Percentiles rank a stretch among this genome's conserved stretches.
These are phyloP conservation scores for Asparagopsis taxiformis DNA, from an alignment of 31 red algal genomes.

Conservation along the genomic window DNA sequence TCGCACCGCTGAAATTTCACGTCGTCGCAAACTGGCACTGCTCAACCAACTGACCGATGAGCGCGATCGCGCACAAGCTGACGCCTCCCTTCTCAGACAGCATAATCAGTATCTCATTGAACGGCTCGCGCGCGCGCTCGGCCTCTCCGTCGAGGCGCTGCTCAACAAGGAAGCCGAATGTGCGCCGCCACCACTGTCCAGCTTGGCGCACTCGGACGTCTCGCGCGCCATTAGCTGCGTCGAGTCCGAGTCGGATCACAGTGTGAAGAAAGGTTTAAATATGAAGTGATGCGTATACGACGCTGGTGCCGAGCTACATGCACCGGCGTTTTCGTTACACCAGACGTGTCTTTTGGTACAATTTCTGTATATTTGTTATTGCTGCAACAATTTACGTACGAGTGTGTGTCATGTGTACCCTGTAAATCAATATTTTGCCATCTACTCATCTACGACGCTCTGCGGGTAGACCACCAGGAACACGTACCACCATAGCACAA, in stretches of 20 bases:
- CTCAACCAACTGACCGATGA: conserved; percentile 16
- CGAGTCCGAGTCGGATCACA: conserved; percentile 3
- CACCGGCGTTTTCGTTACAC: no score
- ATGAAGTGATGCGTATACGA: neutral
- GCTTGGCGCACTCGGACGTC: conserved; percentile 9
- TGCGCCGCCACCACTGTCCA: neutral
- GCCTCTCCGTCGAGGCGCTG: neutral
- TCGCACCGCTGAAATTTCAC: conserved; percentile 64
- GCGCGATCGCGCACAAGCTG: conserved; percentile 14
- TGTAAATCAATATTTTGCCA: no score
- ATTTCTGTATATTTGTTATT: no score
- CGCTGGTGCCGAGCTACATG: no score
- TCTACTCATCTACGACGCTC: conserved; percentile 11
- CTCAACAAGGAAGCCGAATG: neutral
- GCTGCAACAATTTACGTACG: no score
- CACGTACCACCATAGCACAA: conserved; percentile 66
- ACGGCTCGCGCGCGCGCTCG: conserved; percentile 8
- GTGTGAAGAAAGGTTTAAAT: neutral
- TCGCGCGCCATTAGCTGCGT: conserved; percentile 5
- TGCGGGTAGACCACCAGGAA: conserved; percentile 55
- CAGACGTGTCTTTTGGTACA: no score
- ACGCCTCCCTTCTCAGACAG: neutral
- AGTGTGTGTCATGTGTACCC: no score
- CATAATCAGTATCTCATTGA: neutral
- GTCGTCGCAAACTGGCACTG: conserved; percentile 50